These are phyloP conservation scores for Hansenula sp. DNA, from an alignment of 1,139 yeast genomes.

Conservation along the genomic window DNA sequence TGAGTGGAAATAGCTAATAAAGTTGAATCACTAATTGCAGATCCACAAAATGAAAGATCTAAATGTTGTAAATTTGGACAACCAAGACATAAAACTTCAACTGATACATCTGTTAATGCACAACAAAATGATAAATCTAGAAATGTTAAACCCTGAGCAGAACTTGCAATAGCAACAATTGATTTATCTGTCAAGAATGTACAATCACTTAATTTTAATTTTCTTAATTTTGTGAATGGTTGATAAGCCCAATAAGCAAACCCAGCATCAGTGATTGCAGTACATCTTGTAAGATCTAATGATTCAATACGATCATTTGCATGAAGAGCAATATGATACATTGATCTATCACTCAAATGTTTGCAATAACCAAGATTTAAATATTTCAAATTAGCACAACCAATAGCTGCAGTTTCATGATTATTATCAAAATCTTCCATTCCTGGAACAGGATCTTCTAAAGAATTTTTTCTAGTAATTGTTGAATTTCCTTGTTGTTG, in stretches of 20 bases:
- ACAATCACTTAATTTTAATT: constrained; percentile 61
- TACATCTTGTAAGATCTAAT: constrained; percentile 67
- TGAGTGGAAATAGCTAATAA: constrained; percentile 58
- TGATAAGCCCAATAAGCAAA: constrained; percentile 59
- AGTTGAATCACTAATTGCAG: constrained; percentile 73
- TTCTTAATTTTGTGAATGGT: constrained; percentile 48
- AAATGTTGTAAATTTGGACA: constrained; percentile 51
- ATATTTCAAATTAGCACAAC: constrained; percentile 53
- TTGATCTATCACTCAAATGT: constrained; percentile 61
- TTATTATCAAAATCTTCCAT: constrained; percentile 24
- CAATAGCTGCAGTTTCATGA: constrained; percentile 32
- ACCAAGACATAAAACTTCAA: constrained; percentile 62
- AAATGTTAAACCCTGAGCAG: constrained; percentile 52
- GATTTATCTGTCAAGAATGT: constrained; percentile 67
- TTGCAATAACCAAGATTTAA: constrained; percentile 68
- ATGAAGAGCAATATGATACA: constrained; percentile 58
- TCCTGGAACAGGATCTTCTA: constrained; percentile 21
- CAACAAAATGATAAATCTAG: constrained; percentile 71
- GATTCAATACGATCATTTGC: constrained; percentile 51
- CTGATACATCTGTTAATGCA: constrained; percentile 62
- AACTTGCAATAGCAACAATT: constrained; percentile 54
- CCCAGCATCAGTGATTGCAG: constrained; percentile 72
- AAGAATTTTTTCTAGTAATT: not conserved
- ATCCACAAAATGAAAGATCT: constrained; percentile 70
- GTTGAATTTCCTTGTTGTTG: not conserved